Percentiles rank a stretch among this genome's conserved stretches.
Evolutionary conservation across 2,329 filamentous ascomycete species (phyloP).

Genomic region (Xylaria hypoxylon): DNA sequence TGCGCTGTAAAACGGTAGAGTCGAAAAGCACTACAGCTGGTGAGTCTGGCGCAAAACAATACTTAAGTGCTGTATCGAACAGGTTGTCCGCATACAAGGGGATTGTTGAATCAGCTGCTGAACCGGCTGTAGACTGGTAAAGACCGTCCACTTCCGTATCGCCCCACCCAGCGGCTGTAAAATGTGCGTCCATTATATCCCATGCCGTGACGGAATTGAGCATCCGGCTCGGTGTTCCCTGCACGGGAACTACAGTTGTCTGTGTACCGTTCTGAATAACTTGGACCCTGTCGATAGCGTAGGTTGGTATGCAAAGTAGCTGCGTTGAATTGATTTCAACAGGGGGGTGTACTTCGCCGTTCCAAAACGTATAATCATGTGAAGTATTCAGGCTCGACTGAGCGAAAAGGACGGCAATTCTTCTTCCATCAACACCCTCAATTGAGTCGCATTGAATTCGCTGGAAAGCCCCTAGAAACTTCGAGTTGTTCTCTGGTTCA

Average conservation of each 20-base stretch:
- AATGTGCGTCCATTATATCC: constrained; percentile 10
- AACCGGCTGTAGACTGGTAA: background rate
- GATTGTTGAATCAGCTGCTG: background rate
- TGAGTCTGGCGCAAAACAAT: background rate
- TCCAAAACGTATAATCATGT: too few species aligned
- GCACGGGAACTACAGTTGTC: background rate
- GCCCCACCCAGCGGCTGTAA: too few species aligned
- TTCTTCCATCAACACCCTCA: background rate
- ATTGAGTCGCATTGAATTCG: background rate
- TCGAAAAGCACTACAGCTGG: background rate
- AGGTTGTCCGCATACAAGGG: background rate
- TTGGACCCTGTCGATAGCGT: background rate
- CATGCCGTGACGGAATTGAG: constrained; percentile 12
- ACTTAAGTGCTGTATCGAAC: background rate
- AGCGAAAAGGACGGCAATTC: background rate
- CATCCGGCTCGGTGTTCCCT: background rate
- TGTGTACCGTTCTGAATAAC: background rate
- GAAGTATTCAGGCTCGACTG: background rate
- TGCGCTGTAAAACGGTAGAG: background rate
- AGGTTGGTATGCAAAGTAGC: background rate
- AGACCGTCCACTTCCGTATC: too few species aligned
- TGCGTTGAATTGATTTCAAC: background rate
- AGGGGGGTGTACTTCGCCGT: background rate
- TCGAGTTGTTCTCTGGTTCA: background rate
- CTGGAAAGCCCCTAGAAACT: background rate